Evolutionary conservation across 441 rosid genomes (phyloP).

Genomic region (Mallotus repandus): DNA sequence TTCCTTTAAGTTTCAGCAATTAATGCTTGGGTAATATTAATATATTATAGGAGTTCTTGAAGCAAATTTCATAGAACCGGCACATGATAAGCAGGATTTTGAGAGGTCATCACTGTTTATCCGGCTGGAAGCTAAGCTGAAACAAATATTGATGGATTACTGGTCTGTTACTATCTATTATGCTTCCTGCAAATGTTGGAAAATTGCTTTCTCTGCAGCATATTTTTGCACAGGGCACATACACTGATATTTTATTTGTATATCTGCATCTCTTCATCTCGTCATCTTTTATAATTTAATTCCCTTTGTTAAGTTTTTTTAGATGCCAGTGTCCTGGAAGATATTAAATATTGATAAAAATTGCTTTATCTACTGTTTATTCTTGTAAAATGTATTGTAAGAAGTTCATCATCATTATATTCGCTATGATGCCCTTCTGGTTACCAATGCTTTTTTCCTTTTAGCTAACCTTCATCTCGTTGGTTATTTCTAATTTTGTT

Average conservation of each 20-base stretch:
- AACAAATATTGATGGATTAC: conserved; percentile 58
- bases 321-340: neutral
- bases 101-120: conserved; percentile 84
- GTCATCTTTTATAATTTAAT: neutral
- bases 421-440: neutral
- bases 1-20: conserved; percentile 19
- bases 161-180: conserved; percentile 52
- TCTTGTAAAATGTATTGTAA: no score
- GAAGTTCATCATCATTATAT: no score
- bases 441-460: neutral
- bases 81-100: conserved; percentile 97
- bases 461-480: neutral
- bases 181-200: conserved; percentile 5
- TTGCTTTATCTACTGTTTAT: neutral
- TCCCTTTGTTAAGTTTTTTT: neutral
- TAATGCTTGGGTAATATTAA: conserved; percentile 15
- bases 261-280: no score
- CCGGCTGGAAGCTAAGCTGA: conserved; percentile 72
- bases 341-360: neutral
- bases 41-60: conserved; percentile 74
- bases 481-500: neutral
- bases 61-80: conserved; percentile 96
- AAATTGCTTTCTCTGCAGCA: neutral
- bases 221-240: neutral
- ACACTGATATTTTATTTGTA: neutral